A percentile compares a stretch with the other conserved stretches of the same genome.
These are phyloP conservation scores for Debaryomyces coudertii DNA, from an alignment of 1,139 yeast genomes.

Conservation along the genomic window DNA sequence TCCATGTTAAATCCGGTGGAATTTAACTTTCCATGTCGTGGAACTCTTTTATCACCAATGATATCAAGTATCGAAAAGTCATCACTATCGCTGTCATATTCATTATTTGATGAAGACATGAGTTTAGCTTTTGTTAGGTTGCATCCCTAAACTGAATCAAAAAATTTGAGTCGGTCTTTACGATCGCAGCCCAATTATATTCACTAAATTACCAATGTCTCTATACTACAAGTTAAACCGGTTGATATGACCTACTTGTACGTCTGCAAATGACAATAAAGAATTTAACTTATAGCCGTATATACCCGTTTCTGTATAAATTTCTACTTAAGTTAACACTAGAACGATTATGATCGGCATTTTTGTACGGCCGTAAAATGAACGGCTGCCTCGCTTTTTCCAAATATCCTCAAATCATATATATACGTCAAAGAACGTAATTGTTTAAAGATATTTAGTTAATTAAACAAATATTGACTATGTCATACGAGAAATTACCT, in stretches of 20 bases:
- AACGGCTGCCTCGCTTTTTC: constrained; percentile 6
- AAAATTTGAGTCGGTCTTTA: background rate
- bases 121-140: background rate
- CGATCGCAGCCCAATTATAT: constrained; percentile 4
- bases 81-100: constrained; percentile 5
- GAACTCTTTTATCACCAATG: background rate
- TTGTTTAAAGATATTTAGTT: background rate
- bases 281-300: background rate
- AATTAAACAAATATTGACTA: constrained; percentile 10
- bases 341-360: background rate
- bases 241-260: background rate
- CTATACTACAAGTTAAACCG: background rate
- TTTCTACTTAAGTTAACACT: background rate
- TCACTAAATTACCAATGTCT: constrained; percentile 1
- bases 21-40: background rate
- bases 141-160: background rate
- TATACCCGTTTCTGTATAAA: background rate
- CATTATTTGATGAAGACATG: background rate
- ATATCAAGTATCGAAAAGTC: constrained; percentile 3
- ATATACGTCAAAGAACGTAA: background rate
- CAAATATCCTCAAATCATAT: background rate
- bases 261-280: background rate
- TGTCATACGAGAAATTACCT: constrained; percentile 45
- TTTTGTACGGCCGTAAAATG: constrained; percentile 6
- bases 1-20: background rate